A percentile compares a stretch with the other conserved stretches of the same genome.
Conservation (phyloP, 2,329 filamentous ascomycete species). For the Trichoderma afroharzianum region DNA sequence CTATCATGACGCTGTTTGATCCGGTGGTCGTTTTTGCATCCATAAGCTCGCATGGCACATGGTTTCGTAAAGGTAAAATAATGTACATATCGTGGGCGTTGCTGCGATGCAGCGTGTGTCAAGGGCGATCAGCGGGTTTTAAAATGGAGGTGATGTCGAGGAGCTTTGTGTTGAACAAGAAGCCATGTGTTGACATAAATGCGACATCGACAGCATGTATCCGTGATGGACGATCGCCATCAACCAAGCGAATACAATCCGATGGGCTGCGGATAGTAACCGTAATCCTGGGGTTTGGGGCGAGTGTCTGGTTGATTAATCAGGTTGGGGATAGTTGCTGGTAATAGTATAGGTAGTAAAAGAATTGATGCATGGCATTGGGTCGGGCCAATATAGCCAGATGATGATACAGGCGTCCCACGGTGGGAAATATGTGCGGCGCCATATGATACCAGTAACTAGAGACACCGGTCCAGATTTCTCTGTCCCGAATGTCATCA, state of each 20-base stretch:
- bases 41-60: background rate
- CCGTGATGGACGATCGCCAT: constrained; percentile 33
- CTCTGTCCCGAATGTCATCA: constrained; percentile 67
- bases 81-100: background rate
- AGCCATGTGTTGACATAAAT: background rate
- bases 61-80: background rate
- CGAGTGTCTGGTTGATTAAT: constrained; percentile 55
- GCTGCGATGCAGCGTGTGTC: background rate
- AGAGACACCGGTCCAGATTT: constrained; percentile 77
- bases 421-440: constrained; percentile 68
- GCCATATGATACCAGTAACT: constrained; percentile 81
- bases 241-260: constrained; percentile 58
- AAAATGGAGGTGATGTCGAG: background rate
- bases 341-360: constrained; percentile 50
- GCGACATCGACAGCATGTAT: background rate
- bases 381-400: constrained; percentile 74
- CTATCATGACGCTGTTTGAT: constrained; percentile 19
- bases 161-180: background rate
- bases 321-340: constrained; percentile 53
- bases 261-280: constrained; percentile 53
- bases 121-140: background rate
- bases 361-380: constrained; percentile 66
- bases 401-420: constrained; percentile 82
- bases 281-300: constrained; percentile 60
- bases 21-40: background rate